Evolutionary conservation across 1,284 basidiomycete genomes (phyloP).

Genomic region (Austroboletus novae-zelandiae): DNA sequence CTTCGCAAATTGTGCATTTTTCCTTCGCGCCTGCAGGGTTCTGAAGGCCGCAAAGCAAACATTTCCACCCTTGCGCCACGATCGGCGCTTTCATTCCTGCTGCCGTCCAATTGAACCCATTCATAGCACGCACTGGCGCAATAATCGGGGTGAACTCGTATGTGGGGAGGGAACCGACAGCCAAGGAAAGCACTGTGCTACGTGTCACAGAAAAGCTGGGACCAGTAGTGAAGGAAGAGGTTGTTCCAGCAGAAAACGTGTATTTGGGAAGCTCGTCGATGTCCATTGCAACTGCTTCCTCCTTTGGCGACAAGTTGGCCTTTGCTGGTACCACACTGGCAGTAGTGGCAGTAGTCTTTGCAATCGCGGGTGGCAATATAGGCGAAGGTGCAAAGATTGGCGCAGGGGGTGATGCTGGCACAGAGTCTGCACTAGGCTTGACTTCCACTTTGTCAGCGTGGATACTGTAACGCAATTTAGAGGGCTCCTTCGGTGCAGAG

Average conservation of each 20-base stretch:
- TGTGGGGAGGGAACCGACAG: constrained; percentile 37
- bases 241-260: constrained; percentile 22
- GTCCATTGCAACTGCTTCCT: constrained; percentile 31
- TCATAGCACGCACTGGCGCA: constrained; percentile 21
- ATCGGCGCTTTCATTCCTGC: constrained; percentile 37
- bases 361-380: background rate
- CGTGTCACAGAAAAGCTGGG: constrained; percentile 39
- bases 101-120: constrained; percentile 44
- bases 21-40: constrained; percentile 43
- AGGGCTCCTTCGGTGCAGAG: constrained; percentile 64
- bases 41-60: constrained; percentile 43
- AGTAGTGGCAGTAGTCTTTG: background rate
- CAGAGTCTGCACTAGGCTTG: constrained; percentile 12
- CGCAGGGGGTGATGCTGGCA: constrained; percentile 15
- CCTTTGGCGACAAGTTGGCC: constrained; percentile 28
- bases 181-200: constrained; percentile 29
- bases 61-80: constrained; percentile 40
- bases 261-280: constrained; percentile 32
- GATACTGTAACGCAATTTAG: constrained; percentile 67
- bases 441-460: constrained; percentile 40
- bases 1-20: constrained; percentile 54
- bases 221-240: constrained; percentile 30
- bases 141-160: constrained; percentile 41
- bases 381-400: constrained; percentile 16
- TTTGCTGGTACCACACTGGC: background rate